Conservation (phyloP, 306 rosid species). For the Lathyrus tuberosus region DNA sequence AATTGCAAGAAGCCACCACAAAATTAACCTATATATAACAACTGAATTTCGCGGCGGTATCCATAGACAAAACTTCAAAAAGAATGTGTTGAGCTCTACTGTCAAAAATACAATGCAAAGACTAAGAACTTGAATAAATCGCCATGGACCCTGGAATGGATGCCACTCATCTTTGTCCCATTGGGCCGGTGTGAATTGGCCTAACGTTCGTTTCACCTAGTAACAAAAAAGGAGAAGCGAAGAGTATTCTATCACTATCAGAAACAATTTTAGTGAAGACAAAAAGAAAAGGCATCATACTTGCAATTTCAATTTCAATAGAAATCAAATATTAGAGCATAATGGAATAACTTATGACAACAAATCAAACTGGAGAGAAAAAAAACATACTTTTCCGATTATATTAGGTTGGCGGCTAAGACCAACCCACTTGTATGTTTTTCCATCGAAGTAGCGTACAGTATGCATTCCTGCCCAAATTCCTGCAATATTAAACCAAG, state of each 20-base stretch:
- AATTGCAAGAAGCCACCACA: slow-evolving; percentile 99
- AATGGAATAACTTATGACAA: neutral
- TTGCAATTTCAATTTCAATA: slow-evolving; percentile 3
- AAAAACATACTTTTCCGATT: slow-evolving; percentile 73
- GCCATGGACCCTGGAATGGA: slow-evolving; percentile 97
- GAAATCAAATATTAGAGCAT: slow-evolving; percentile 21
- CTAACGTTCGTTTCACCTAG: slow-evolving; percentile 89
- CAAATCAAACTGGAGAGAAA: neutral
- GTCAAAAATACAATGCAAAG: slow-evolving; percentile 89
- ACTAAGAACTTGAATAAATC: slow-evolving; percentile 88
- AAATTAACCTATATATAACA: slow-evolving; percentile 80
- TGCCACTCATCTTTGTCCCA: slow-evolving; percentile 99
- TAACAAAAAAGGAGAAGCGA: slow-evolving; percentile 17
- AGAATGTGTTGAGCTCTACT: slow-evolving; percentile 97
- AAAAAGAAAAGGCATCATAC: neutral
- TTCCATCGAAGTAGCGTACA: slow-evolving; percentile 94
- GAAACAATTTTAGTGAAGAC: neutral
- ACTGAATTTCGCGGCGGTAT: slow-evolving; percentile 94
- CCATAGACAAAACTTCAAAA: slow-evolving; percentile 93
- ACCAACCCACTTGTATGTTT: slow-evolving; percentile 99
- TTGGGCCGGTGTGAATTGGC: slow-evolving; percentile 93
- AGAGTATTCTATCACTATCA: neutral
- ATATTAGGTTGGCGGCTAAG: slow-evolving; percentile 98
- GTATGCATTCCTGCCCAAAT: slow-evolving; percentile 99
- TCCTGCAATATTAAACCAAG: slow-evolving; percentile 58